Evolutionary conservation across 2,329 filamentous ascomycete species (phyloP).

Genomic region (Teratosphaeria zuluensis): DNA sequence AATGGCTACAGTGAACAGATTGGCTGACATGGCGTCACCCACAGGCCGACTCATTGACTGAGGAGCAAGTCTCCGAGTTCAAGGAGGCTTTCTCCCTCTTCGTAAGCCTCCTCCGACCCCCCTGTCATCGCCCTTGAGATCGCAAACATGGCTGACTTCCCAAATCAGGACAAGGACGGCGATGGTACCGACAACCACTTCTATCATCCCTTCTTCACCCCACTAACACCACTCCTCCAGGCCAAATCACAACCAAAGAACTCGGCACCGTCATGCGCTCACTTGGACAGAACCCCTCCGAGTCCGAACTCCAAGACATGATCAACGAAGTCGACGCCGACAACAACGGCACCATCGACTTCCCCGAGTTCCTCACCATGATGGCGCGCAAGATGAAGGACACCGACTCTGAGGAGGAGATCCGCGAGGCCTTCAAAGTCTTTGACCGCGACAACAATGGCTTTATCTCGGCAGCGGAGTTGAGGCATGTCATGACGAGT

Average conservation of each 20-base stretch:
- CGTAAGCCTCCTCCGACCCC: conserved; percentile 52
- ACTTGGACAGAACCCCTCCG: conserved; percentile 53
- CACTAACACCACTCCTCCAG: conserved; percentile 25
- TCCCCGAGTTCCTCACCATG: conserved; percentile 57
- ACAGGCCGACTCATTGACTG: conserved; percentile 93
- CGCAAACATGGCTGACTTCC: conserved; percentile 10
- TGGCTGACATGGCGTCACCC: background rate
- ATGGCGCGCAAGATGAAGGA: conserved; percentile 56
- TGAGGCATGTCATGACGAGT: conserved; percentile 54
- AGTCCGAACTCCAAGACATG: conserved; percentile 55
- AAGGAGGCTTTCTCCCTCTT: conserved; percentile 99
- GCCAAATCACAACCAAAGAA: conserved; percentile 55
- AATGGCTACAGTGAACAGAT: background rate
- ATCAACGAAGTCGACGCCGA: conserved; percentile 58
- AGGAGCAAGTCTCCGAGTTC: conserved; percentile 99
- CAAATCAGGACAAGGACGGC: conserved; percentile 46
- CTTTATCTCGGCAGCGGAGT: conserved; percentile 54
- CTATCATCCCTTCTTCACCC: background rate
- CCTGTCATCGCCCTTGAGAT: background rate
- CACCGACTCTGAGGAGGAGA: conserved; percentile 54
- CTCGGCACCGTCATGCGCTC: conserved; percentile 55
- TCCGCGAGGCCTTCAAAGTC: conserved; percentile 55
- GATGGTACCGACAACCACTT: conserved; percentile 36
- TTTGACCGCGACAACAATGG: conserved; percentile 58
- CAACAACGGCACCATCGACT: conserved; percentile 57